Evolutionary conservation across 768 basidiomycete species (phyloP).

Genomic region (Leccinum subgranulosum): DNA sequence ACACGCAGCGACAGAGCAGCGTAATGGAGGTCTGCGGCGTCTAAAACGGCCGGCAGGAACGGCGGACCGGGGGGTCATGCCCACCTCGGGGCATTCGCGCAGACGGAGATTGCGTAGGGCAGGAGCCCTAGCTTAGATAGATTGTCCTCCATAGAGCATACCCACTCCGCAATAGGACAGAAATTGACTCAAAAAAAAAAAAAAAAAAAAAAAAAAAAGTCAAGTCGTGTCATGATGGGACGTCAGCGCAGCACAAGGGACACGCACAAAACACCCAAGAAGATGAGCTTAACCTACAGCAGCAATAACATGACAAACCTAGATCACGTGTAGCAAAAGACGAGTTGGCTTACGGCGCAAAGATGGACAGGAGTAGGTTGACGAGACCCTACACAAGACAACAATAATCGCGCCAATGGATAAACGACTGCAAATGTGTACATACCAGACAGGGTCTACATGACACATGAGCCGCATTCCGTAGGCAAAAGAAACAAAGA

Average conservation of each 20-base stretch:
- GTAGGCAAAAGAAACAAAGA: background rate
- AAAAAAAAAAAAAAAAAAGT: no score
- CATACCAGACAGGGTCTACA: slow-evolving; percentile 10
- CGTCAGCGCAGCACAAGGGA: background rate
- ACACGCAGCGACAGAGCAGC: no score
- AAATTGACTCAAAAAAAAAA: no score
- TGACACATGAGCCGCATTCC: background rate
- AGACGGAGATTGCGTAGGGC: no score
- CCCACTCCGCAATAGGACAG: no score
- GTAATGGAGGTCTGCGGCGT: no score
- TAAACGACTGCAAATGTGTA: background rate
- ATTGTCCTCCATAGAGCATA: no score
- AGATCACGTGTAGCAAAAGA: no score
- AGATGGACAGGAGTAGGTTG: slow-evolving; percentile 20
- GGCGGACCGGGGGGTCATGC: no score
- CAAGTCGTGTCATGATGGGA: background rate
- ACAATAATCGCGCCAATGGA: background rate
- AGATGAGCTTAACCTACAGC: slow-evolving; percentile 16
- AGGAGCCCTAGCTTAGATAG: no score
- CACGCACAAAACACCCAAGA: slow-evolving; percentile 23
- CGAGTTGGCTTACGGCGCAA: slow-evolving; percentile 21
- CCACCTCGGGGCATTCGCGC: no score
- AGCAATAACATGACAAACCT: background rate
- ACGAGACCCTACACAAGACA: slow-evolving; percentile 7
- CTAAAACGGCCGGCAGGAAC: no score